These are phyloP conservation scores for Thraustochytrium sp. DNA, from an alignment of 352 stramenopile genomes.

Conservation along the genomic window DNA sequence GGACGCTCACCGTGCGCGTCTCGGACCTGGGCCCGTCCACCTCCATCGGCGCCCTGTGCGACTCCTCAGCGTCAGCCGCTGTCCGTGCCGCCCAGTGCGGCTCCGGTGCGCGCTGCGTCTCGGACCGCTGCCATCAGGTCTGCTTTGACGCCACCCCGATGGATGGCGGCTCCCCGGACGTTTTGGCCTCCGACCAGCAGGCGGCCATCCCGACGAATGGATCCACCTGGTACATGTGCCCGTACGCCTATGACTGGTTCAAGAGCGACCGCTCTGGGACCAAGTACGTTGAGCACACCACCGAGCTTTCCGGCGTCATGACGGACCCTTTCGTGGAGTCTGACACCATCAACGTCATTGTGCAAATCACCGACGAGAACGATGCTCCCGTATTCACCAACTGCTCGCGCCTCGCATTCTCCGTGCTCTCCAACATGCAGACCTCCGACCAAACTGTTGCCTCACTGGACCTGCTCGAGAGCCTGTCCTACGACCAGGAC, in stretches of 20 bases:
- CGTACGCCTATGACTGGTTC: not conserved
- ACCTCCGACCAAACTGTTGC: not conserved
- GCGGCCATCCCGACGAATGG: too few species aligned
- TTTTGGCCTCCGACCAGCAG: not conserved
- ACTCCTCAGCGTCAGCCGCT: not conserved
- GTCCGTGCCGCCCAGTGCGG: slow-evolving; percentile 26
- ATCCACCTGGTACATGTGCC: not conserved
- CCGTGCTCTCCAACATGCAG: not conserved
- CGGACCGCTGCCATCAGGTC: not conserved
- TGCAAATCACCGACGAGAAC: slow-evolving; percentile 7
- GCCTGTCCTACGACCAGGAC: slow-evolving; percentile 9
- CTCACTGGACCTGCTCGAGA: not conserved
- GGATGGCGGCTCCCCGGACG: not conserved
- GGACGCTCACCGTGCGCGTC: slow-evolving; percentile 11
- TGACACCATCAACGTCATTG: not conserved
- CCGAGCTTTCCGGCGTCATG: not conserved
- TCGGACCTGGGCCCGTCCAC: slow-evolving; percentile 24
- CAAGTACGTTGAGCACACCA: not conserved
- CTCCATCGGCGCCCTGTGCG: not conserved
- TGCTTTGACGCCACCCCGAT: slow-evolving; percentile 31
- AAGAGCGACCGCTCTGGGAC: not conserved
- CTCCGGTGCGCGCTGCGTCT: not conserved
- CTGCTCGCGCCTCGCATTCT: not conserved
- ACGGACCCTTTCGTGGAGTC: not conserved
- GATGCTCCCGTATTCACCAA: not conserved